Base-by-base conservation (phyloP, 2,329 filamentous ascomycete species). In the Furcasterigmium furcatum region DNA sequence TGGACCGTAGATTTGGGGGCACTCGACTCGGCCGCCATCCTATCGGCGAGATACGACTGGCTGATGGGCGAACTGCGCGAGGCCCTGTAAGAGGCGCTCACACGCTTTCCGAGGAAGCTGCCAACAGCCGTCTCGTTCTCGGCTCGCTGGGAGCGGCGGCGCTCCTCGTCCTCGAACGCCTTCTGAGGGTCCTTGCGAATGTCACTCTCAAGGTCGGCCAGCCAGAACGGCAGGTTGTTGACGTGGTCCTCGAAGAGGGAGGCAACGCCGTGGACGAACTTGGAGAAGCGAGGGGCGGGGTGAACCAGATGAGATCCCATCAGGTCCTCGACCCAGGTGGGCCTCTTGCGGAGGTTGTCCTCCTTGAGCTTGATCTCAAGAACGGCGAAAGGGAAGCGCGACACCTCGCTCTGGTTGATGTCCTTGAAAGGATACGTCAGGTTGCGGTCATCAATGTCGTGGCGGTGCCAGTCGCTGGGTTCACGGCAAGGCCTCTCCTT, bases 141-240 rank as follows among this genome's bases (percentile, higher is more conserved):
- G 1, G 88, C 89, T 38, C 84, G 82, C 61, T 87, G 88, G 21
- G 86, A 87, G 48, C 87, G 84, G 47, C 87, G 82, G 64, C 92
- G 84, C 63, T 96, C 91, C 64, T 97, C 91, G 57, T 94, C 87
- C 53, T 95, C 87, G 61, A 95, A 96, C 0, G 92, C 92, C 51
- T 81, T 79, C 62, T 94, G 88, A 0, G 94, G 94, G 61, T 97
- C 91, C 62, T 88, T 90, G 55, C 92, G 85, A 60, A 99, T 99
- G 61, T 99, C 94, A 25, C 82, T 88, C 61, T 96, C 92, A 36
- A 97, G 77, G 51, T 95, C 88, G 57, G 86, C 86, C 27, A 97
- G 79, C 94, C 94, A 99, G 72, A 97, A 96, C 13, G 94, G 94
- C 59, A 97, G 84, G 51, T 83, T 91, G 69, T 97, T 97, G 64